A percentile compares a stretch with the other conserved stretches of the same genome.
Conservation (phyloP, 1,284 basidiomycete genomes). For the Mycena citricolor region DNA sequence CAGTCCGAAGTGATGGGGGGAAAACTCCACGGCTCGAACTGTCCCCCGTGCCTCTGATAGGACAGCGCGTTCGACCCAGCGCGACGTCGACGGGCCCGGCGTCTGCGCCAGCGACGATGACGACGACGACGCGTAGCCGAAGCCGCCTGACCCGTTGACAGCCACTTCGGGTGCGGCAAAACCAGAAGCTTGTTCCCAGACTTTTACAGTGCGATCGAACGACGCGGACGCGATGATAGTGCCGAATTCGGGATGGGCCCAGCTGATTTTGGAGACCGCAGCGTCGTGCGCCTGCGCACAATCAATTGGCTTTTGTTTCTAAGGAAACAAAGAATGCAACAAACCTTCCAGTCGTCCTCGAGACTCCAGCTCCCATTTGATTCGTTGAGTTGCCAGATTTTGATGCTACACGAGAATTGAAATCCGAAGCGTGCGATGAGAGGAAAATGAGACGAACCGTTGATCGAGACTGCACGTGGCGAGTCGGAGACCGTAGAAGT, state of each 20-base stretch:
- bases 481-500: conserved; percentile 83
- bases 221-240: conserved; percentile 81
- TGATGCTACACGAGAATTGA: conserved; percentile 54
- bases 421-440: neutral
- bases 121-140: conserved; percentile 24
- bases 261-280: conserved; percentile 77
- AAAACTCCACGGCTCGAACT: conserved; percentile 82
- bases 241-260: conserved; percentile 90
- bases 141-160: conserved; percentile 27
- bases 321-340: conserved; percentile 19
- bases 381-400: conserved; percentile 78
- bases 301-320: conserved; percentile 11
- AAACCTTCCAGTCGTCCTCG: conserved; percentile 87
- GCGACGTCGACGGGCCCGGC: conserved; percentile 39
- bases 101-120: too few species aligned
- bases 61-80: conserved; percentile 76
- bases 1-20: conserved; percentile 81
- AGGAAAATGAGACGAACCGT: conserved; percentile 41
- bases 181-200: conserved; percentile 76
- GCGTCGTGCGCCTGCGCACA: conserved; percentile 80
- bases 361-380: conserved; percentile 68
- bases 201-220: conserved; percentile 85
- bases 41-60: conserved; percentile 83
- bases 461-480: conserved; percentile 80
- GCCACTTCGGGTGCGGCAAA: conserved; percentile 31